Evolutionary conservation across 1,284 basidiomycete species (phyloP).

Genomic region (Irpex sp.): DNA sequence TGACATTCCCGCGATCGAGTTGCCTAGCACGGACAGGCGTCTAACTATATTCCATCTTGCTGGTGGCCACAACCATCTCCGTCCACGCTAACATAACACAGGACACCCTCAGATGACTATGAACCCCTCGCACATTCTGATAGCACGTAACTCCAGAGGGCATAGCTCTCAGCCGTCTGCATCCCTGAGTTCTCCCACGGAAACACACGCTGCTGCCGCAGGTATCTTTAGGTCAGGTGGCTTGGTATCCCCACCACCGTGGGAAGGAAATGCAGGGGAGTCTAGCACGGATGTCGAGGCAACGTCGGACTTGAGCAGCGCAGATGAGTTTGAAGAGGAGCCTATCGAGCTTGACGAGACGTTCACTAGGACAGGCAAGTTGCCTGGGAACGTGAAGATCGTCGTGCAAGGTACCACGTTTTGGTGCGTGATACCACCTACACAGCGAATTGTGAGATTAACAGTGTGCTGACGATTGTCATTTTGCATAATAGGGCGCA

Average conservation of each 20-base stretch:
- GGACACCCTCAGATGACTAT: conserved; percentile 41
- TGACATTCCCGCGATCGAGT: not conserved
- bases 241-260: conserved; percentile 60
- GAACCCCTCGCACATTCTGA: conserved; percentile 79
- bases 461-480: not conserved
- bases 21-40: not conserved
- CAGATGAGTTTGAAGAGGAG: conserved; percentile 49
- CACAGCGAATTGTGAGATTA: not conserved
- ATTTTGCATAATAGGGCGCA: conserved; percentile 53
- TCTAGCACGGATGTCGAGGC: conserved; percentile 45
- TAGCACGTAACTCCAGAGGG: conserved; percentile 74
- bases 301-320: conserved; percentile 58
- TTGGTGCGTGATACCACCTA: conserved; percentile 41
- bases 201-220: conserved; percentile 78
- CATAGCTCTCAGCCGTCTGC: conserved; percentile 55
- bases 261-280: conserved; percentile 66
- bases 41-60: not conserved
- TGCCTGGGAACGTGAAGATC: conserved; percentile 79
- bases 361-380: conserved; percentile 55
- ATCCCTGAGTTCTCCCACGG: conserved; percentile 73
- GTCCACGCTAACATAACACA: not conserved
- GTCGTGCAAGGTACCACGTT: conserved; percentile 80
- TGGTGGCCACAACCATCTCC: not conserved
- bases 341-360: conserved; percentile 71
- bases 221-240: conserved; percentile 66